Evolutionary conservation across 2,329 filamentous ascomycete species (phyloP), one percentile per base, ranked within the genome.

Genomic region (Verticillium alfalfae): DNA sequence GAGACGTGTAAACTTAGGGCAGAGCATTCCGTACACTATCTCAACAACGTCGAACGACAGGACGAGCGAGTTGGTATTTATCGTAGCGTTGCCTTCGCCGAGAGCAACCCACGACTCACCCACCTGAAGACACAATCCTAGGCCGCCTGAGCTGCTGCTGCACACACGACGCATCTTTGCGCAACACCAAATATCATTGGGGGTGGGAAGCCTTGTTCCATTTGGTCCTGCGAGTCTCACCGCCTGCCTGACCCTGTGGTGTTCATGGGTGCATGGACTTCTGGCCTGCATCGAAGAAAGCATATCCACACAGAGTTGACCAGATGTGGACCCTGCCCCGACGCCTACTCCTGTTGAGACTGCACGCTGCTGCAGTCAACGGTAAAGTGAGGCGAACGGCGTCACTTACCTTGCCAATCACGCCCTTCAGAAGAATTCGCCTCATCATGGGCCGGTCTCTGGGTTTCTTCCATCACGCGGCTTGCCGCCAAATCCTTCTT

Each of bases 331-430:
- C 45, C 45, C 38, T 22, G 45, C 16, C 34, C 31, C 52, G 58
- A 60, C 54, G 59, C 59, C 39, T n/a, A 57, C 61, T 49, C 38
- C 60, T 34, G 62, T 63, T 59, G 52, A 16, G 54, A 57, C 49
- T 59, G 59, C 58, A 61, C 60, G 58, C 15, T 66, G 64, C 64
- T 63, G 59, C 62, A 63, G 63, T 61, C 45, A 41, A 58, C 56
- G 37, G 18, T 45, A 64, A 66, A 66, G 61, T 65, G 64, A 66
- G 64, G 64, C 64, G 63, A 52, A 65, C 64, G 63, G 56, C 61
- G 49, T 45, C 58, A 59, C n/a, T 36, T 58, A 63, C 63, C 63
- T 36, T 61, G 64, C 63, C 64, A 63, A 63, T 63, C 62, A 61
- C 56, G 18, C 45, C 57, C 56, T 34, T 41, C 59, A 39, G 13